phyloP scores from a whole-genome alignment of 2,329 filamentous ascomycete genomes.

The Fusarium oligoseptatum region DNA sequence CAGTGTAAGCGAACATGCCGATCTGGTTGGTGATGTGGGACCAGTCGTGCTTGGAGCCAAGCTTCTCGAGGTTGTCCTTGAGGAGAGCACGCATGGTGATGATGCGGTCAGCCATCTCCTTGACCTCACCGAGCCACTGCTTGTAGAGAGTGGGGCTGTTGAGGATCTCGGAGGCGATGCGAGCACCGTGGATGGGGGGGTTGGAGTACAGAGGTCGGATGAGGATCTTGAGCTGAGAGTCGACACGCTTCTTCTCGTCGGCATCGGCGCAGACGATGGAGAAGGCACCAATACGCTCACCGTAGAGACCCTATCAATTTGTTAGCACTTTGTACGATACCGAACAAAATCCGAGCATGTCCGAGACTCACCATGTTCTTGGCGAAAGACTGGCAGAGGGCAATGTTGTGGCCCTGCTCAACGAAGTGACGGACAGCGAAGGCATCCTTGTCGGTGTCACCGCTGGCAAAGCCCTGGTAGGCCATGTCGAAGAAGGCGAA shows the following conservation, averaged over 20 bases:
- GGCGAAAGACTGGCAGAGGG: conserved; percentile 93
- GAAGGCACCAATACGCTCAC: conserved; percentile 97
- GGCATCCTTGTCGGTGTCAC: conserved; percentile 91
- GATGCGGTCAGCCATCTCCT: conserved; percentile 99
- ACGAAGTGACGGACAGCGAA: conserved; percentile 95
- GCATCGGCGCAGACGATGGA: conserved; percentile 87
- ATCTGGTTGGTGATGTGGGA: conserved; percentile 99
- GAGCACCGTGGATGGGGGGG: conserved; percentile 95
- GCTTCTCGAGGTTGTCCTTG: conserved; percentile 93
- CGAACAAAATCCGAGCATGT: neutral
- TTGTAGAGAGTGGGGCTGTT: conserved; percentile 86
- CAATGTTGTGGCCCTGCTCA: conserved; percentile 88
- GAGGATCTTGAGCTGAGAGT: conserved; percentile 98
- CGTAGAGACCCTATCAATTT: conserved; percentile 83
- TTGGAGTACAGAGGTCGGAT: conserved; percentile 98
- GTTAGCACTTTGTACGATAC: conserved; percentile 17
- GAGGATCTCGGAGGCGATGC: conserved; percentile 92
- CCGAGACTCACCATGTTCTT: conserved; percentile 89
- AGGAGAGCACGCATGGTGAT: conserved; percentile 97
- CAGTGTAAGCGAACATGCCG: conserved; percentile 99
- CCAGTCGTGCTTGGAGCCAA: conserved; percentile 98
- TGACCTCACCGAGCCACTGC: conserved; percentile 97
- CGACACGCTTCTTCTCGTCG: conserved; percentile 94
- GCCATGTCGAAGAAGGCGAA: conserved; percentile 99
- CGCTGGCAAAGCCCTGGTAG: conserved; percentile 97